Evolutionary conservation across 768 basidiomycete species (phyloP), one percentile per base, ranked within the genome.

Genomic region (Tulasnella sp.): DNA sequence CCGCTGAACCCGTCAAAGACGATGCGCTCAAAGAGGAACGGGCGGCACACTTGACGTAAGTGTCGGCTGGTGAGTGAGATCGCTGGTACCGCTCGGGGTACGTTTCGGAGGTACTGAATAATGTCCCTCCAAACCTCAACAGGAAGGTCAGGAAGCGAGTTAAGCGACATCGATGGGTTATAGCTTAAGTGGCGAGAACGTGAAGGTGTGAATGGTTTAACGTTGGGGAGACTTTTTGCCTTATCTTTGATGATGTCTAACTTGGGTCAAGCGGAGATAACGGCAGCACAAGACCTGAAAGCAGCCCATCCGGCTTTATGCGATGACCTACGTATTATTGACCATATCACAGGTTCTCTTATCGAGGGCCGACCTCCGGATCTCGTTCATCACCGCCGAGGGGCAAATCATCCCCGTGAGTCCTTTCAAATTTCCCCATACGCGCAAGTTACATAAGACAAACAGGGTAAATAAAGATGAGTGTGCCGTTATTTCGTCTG

Each of bases 1-100:
- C 61, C 61, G 61, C 61, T 67, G 61, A 29, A 67, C 32, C 61
- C 61, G 32, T 67, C 61, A 13, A 67, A 32, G 61, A 67, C 61
- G 61, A 67, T 67, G 61, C 61, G 61, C 35, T 67, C 61, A 67
- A 67, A 67, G 61, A 67, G 26, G 61, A 67, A 67, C 15, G 61
- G 61, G 11, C 61, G 61, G 61, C 61, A 67, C 32, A 67, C 32
- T 35, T 67, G 61, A 67, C 61, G 61, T 67, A 67, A 67, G 5
- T 67, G 26, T 26, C 61, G 61, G 29, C 61, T 26, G 61, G 26
- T 26, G 61, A 67, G 61, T 2, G 61, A 67, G 61, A 67, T 13
- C 7, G 26, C 29, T 67, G 61, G 61, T 11, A 67, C 61, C 11
- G 61, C 32, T 32, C 29, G 23, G 29, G 61, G 61, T 23, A 35